phyloP scores from a whole-genome alignment of 108 stramenopile genomes.

The Discostella stelligeroides region DNA sequence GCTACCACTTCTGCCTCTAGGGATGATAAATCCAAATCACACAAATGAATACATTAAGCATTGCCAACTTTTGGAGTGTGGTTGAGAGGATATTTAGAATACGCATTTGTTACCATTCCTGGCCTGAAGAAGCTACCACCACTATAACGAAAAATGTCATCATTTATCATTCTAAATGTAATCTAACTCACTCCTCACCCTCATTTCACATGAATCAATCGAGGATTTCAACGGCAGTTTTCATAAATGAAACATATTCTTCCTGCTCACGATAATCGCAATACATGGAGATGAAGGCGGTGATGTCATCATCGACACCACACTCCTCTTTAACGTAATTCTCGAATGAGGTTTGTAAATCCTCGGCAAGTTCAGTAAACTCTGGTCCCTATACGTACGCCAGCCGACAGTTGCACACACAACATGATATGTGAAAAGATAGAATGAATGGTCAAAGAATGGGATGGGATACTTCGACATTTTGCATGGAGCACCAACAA shows the following conservation, averaged over 20 bases:
- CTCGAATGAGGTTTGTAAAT: constrained; percentile 66
- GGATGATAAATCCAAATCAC: too few species aligned
- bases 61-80: too few species aligned
- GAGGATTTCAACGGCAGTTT: constrained; percentile 34
- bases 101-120: too few species aligned
- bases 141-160: too few species aligned
- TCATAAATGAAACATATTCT: constrained; percentile 49
- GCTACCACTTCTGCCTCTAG: too few species aligned
- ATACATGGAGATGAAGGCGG: constrained; percentile 77
- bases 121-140: too few species aligned
- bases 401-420: background rate
- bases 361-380: constrained; percentile 74
- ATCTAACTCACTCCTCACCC: background rate
- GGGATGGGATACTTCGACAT: background rate
- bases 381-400: constrained; percentile 59
- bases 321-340: constrained; percentile 62
- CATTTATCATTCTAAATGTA: background rate
- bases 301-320: constrained; percentile 67
- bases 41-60: too few species aligned
- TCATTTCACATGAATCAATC: background rate
- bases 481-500: background rate
- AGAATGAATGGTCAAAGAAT: background rate
- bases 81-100: too few species aligned
- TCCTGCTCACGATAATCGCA: constrained; percentile 75
- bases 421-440: background rate